Base-by-base conservation (phyloP, 1,284 basidiomycete genomes). In the Ustilago nuda region DNA sequence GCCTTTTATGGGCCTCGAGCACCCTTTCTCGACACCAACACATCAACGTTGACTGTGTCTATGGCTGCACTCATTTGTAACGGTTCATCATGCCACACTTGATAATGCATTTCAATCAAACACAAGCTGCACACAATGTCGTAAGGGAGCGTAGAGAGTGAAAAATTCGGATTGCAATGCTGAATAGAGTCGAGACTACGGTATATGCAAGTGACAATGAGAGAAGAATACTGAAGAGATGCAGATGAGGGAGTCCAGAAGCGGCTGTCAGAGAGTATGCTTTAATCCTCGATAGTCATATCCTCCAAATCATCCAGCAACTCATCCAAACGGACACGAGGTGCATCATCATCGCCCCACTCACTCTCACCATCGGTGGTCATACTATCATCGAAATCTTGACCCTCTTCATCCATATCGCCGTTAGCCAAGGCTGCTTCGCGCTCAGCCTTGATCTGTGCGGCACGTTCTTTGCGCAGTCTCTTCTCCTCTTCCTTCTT, bases 271-370 rank as follows among this genome's bases (percentile, higher is more conserved):
- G 19, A 15, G 8, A 45, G 43, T 19, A 11, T n/a, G n/a, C 8
- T 45, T 45, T 37, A 78, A 45, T 78, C 70, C 43, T 80, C 78
- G 36, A 82, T 78, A 27, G 76, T 74, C 80, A 82, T 82, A 37
- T 79, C 88, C 82, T 98, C 95, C 84, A 98, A 93, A 85, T 94
- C 92, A 76, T 98, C 95, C 80, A 98, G 87, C 73, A 99, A 87
- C 87, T 98, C 96, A 81, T 96, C 91, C 81, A 98, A 86, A 66
- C 90, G 89, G 61, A 86, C 76, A 7, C 75, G 53, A 41, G 84
- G 83, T 8, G 81, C 65, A 57, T 83, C 81, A 95, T 90, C 74
- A 86, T 97, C 95, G 84, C 97, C 95, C n/a, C 91, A 92, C 68
- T 91, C 93, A 35, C 89, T 91, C 73, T 85, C 83, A 15, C 83